Conservation (phyloP, 345 rosid species). For the Brassica nigra region DNA sequence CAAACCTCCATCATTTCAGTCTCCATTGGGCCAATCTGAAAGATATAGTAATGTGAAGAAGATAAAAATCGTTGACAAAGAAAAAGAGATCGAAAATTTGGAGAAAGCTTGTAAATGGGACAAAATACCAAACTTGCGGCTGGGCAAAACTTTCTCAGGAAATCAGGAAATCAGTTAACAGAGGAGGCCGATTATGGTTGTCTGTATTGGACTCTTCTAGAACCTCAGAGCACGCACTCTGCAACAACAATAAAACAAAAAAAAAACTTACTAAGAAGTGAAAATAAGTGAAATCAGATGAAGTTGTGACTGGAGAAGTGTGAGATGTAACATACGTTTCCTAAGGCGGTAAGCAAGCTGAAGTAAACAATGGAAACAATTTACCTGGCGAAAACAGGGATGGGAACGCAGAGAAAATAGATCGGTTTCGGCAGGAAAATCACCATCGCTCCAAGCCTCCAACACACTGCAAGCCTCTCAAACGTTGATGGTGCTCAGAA, state of each 20-base stretch:
- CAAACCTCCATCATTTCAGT: neutral
- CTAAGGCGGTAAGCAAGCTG: too few relatives aligned
- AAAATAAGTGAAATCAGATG: neutral
- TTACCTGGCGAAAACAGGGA: too few relatives aligned
- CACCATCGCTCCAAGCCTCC: too few relatives aligned
- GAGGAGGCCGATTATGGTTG: neutral
- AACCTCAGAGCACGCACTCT: neutral
- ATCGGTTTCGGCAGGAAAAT: too few relatives aligned
- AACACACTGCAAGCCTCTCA: too few relatives aligned
- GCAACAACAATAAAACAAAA: neutral
- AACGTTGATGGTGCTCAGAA: too few relatives aligned
- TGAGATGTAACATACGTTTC: too few relatives aligned
- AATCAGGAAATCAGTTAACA: neutral
- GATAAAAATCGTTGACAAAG: neutral
- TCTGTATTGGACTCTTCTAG: neutral
- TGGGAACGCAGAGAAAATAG: too few relatives aligned
- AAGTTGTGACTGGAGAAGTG: too few relatives aligned
- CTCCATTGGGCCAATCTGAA: neutral
- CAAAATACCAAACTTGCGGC: neutral
- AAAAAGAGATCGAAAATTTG: neutral
- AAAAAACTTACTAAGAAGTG: neutral
- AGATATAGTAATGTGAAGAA: too few relatives aligned
- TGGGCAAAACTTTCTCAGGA: neutral
- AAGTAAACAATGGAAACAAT: too few relatives aligned
- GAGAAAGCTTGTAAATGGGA: neutral